These are phyloP conservation scores for Actinomortierella ambigua DNA, from an alignment of 371 early-diverging fungal species.

Conservation along the genomic window DNA sequence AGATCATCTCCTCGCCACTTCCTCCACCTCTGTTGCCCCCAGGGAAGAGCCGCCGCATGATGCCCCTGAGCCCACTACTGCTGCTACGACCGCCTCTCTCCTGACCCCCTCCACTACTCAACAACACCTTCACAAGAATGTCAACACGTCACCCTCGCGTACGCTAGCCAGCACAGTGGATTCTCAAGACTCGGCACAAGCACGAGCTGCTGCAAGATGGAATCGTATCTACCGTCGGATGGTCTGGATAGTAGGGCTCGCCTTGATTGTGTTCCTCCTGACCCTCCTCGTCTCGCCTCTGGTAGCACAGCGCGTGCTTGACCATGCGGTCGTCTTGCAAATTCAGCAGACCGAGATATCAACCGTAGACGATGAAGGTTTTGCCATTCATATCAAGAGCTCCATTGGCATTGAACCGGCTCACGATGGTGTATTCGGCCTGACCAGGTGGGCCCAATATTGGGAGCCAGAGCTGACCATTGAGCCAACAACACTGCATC, in stretches of 20 bases:
- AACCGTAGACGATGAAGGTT: conserved; percentile 36
- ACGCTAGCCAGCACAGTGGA: background rate
- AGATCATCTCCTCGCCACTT: too few relatives aligned
- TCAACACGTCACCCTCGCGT: background rate
- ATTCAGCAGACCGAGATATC: conserved; percentile 33
- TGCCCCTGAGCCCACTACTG: too few relatives aligned
- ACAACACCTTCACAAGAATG: background rate
- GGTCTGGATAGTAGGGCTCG: conserved; percentile 7
- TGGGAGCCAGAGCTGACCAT: conserved; percentile 25
- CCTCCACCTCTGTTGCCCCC: too few relatives aligned
- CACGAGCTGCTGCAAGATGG: background rate
- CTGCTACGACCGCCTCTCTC: background rate
- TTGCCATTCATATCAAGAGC: conserved; percentile 27
- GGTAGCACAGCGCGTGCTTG: conserved; percentile 37
- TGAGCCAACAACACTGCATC: conserved; percentile 15
- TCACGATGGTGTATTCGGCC: conserved; percentile 33
- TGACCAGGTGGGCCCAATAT: conserved; percentile 16
- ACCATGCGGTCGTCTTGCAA: conserved; percentile 26
- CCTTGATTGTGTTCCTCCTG: conserved; percentile 16
- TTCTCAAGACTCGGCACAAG: background rate
- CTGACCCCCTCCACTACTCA: background rate
- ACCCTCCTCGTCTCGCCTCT: conserved; percentile 9
- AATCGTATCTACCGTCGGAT: conserved; percentile 6
- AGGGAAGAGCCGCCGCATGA: too few relatives aligned
- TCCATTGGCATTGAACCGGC: conserved; percentile 18